These are phyloP conservation scores for Clathrospora elynae DNA, from an alignment of 2,329 filamentous ascomycete species.

Conservation along the genomic window DNA sequence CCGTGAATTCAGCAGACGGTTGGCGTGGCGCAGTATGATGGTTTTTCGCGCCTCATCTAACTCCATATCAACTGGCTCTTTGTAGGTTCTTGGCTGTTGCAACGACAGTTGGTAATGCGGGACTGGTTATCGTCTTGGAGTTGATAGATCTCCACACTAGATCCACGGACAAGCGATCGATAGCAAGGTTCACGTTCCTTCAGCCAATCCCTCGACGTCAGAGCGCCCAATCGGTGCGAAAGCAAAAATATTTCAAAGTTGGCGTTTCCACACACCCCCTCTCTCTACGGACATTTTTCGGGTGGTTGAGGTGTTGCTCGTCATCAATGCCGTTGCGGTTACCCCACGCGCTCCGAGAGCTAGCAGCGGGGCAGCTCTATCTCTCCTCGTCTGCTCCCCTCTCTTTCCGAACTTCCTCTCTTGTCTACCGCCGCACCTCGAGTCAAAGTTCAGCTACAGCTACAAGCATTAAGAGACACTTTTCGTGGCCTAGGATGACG, in stretches of 20 bases:
- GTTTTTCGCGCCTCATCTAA: slow-evolving; percentile 24
- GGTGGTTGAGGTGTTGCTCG: slow-evolving; percentile 18
- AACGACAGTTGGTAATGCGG: slow-evolving; percentile 2
- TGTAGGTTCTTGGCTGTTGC: not conserved
- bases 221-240: slow-evolving; percentile 36
- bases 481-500: slow-evolving; percentile 28
- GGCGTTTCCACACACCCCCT: no score
- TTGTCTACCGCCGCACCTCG: slow-evolving; percentile 11
- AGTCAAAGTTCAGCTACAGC: slow-evolving; percentile 5
- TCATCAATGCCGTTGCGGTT: slow-evolving; percentile 24
- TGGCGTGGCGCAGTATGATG: slow-evolving; percentile 27
- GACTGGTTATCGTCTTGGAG: slow-evolving; percentile 3
- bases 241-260: slow-evolving; percentile 19
- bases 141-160: slow-evolving; percentile 21
- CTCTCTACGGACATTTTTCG: no score
- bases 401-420: slow-evolving; percentile 8
- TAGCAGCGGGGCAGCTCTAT: slow-evolving; percentile 19
- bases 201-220: slow-evolving; percentile 29
- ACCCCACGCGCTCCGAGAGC: slow-evolving; percentile 32
- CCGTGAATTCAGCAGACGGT: slow-evolving; percentile 39
- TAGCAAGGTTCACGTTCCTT: slow-evolving; percentile 19
- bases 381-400: slow-evolving; percentile 6
- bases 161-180: slow-evolving; percentile 20
- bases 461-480: slow-evolving; percentile 9
- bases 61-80: slow-evolving; percentile 18